Percentiles rank a stretch among this genome's conserved stretches.
These are phyloP conservation scores for Wallacemonas rigidus DNA, from an alignment of 208 protist species.

Conservation along the genomic window DNA sequence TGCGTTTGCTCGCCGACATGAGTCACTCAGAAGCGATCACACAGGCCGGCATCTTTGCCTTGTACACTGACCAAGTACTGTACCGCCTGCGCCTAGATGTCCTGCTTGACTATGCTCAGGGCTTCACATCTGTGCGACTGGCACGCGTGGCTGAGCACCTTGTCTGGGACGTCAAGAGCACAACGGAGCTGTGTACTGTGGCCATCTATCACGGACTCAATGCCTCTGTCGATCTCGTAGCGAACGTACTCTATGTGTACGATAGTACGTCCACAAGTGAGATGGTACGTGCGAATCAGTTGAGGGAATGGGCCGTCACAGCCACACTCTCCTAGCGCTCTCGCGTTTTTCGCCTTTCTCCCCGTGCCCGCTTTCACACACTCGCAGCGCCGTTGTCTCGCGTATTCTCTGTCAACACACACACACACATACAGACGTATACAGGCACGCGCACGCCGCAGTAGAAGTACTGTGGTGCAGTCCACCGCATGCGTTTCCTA, in stretches of 20 bases:
- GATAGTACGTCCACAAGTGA: constrained; percentile 9
- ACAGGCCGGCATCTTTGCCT: constrained; percentile 87
- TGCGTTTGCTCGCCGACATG: constrained; percentile 78
- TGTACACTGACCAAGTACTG: constrained; percentile 92
- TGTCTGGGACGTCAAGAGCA: constrained; percentile 73
- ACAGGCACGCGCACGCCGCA: neutral
- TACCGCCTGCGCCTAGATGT: constrained; percentile 91
- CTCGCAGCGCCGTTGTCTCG: neutral
- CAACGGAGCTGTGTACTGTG: constrained; percentile 87
- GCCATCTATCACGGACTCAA: constrained; percentile 93
- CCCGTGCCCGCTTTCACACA: neutral
- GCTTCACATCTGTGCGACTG: constrained; percentile 84
- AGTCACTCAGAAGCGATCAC: constrained; percentile 54
- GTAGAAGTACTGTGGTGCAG: too few relatives aligned
- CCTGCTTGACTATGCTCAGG: constrained; percentile 83
- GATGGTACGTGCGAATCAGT: constrained; percentile 25
- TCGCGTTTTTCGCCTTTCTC: neutral
- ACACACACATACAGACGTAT: constrained; percentile 3
- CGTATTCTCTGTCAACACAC: neutral
- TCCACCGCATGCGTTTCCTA: too few relatives aligned
- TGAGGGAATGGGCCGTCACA: constrained; percentile 25
- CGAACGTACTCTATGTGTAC: constrained; percentile 39
- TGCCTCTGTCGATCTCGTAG: constrained; percentile 39
- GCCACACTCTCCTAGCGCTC: constrained; percentile 10
- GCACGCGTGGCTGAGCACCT: constrained; percentile 60